Percentiles rank a stretch among this genome's conserved stretches.
phyloP scores from a whole-genome alignment of 2,329 filamentous ascomycete genomes.

The Grosmannia clavigera region DNA sequence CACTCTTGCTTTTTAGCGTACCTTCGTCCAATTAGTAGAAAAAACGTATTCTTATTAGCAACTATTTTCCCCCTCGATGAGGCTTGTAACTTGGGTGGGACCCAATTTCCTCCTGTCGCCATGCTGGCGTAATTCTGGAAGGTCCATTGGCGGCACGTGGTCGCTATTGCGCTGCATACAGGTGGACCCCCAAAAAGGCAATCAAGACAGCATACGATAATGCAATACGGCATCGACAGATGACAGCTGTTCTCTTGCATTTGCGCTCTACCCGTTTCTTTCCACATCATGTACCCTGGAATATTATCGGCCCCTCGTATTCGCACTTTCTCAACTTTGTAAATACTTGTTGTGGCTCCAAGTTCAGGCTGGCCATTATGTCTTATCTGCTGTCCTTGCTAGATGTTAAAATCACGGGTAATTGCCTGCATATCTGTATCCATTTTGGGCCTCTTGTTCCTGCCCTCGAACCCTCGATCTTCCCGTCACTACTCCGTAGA shows the following conservation, averaged over 20 bases:
- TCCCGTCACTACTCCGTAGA: background rate
- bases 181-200: background rate
- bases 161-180: background rate
- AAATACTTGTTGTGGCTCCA: background rate
- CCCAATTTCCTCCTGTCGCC: conserved; percentile 1
- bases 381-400: no score
- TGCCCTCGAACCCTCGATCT: background rate
- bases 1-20: no score
- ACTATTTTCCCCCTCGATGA: no score
- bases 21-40: no score
- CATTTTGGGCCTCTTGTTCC: no score
- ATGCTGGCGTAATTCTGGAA: conserved; percentile 5
- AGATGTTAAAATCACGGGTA: background rate
- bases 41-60: no score
- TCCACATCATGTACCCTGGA: background rate
- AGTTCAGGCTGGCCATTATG: no score
- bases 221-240: background rate
- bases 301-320: background rate
- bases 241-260: conserved; percentile 1
- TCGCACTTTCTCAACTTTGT: no score
- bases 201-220: background rate
- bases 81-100: no score
- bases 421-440: background rate
- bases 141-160: conserved; percentile 7
- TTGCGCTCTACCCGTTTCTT: background rate